Evolutionary conservation across 2,329 filamentous ascomycete species (phyloP).

Genomic region (Ophiocordyceps camponoti-floridani): DNA sequence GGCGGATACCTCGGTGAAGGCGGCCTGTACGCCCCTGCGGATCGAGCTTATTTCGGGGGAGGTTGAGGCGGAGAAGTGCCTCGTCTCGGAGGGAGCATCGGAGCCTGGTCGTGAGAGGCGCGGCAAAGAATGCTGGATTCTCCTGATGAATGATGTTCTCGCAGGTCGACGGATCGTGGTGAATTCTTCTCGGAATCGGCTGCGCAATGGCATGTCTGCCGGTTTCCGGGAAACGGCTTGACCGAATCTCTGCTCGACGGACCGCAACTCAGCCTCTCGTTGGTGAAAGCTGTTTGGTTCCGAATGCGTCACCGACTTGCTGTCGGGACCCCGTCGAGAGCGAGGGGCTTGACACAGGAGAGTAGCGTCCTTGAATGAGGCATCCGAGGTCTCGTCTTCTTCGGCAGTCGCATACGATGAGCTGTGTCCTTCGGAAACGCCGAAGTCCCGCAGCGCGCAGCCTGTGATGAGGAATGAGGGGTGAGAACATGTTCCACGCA

Average conservation of each 20-base stretch:
- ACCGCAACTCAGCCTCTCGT: conserved; percentile 18
- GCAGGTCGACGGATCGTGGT: conserved; percentile 1
- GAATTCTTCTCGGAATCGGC: conserved; percentile 24
- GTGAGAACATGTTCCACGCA: not conserved
- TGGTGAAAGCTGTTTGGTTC: conserved; percentile 19
- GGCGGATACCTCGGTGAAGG: not conserved
- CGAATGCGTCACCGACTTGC: conserved; percentile 9
- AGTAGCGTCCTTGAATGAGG: not conserved
- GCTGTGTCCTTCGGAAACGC: conserved; percentile 7
- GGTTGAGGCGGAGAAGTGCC: not conserved
- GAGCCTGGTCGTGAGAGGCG: conserved; percentile 10
- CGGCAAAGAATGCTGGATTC: conserved; percentile 16
- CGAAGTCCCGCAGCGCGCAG: conserved; percentile 4
- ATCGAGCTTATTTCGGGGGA: not conserved
- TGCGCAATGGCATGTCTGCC: conserved; percentile 11
- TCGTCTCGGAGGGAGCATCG: conserved; percentile 1
- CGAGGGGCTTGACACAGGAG: not conserved
- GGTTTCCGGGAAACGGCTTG: conserved; percentile 13
- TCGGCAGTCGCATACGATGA: conserved; percentile 9
- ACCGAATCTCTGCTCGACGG: conserved; percentile 22
- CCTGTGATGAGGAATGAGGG: conserved; percentile 4
- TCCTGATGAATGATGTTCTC: conserved; percentile 15
- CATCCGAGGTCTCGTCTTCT: conserved; percentile 5
- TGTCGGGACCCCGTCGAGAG: not conserved
- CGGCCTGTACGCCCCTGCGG: not conserved